Conservation (phyloP, 345 rosid species). For the Rhodomyrtus tomentosa region DNA sequence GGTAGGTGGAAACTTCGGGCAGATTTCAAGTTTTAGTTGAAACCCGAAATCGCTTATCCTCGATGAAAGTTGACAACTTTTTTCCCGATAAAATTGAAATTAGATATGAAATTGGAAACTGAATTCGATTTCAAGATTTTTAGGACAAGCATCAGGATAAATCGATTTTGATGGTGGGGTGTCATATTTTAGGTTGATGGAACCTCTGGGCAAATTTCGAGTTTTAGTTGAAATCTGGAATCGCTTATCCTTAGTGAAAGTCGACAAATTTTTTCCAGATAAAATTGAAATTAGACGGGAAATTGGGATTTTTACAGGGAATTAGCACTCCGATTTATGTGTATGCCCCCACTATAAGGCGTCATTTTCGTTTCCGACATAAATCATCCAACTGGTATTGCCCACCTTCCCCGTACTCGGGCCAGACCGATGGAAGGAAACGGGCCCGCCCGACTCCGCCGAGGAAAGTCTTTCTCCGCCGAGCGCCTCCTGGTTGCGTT, state of each 20-base stretch:
- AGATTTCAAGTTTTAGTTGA: too few relatives aligned
- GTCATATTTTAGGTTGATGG: too few relatives aligned
- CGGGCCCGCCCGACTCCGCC: conserved; percentile 8
- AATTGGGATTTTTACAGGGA: background rate
- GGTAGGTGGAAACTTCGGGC: too few relatives aligned
- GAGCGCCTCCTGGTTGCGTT: conserved; percentile 10
- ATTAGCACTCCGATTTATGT: background rate
- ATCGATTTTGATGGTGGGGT: too few relatives aligned
- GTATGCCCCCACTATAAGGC: background rate
- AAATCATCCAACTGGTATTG: background rate
- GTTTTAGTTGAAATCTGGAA: too few relatives aligned
- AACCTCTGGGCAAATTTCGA: too few relatives aligned
- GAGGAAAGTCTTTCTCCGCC: conserved; percentile 3
- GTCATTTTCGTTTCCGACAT: background rate
- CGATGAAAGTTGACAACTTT: too few relatives aligned
- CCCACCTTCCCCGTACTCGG: background rate
- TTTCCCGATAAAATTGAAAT: too few relatives aligned
- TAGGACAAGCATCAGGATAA: too few relatives aligned
- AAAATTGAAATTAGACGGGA: background rate
- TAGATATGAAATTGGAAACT: too few relatives aligned
- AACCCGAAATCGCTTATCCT: too few relatives aligned
- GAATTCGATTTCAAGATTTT: too few relatives aligned
- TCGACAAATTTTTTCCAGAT: background rate
- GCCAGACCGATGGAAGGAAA: conserved; percentile 5
- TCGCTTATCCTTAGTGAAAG: background rate